These are phyloP conservation scores for Plasmopara muralis DNA, from an alignment of 352 stramenopile species.

Conservation along the genomic window DNA sequence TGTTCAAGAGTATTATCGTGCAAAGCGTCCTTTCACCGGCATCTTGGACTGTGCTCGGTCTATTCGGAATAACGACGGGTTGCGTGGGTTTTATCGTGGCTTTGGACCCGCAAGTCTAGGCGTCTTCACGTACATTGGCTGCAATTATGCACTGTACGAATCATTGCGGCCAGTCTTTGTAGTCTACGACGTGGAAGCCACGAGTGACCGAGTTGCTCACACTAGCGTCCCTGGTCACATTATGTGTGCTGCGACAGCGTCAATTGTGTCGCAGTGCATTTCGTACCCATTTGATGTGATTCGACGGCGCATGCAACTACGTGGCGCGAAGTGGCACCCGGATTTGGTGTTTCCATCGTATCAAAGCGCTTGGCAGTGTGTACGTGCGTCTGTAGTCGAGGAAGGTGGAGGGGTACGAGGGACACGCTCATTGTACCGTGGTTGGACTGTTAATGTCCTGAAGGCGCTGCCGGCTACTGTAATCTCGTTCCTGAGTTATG, in stretches of 20 bases:
- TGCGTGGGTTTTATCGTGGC: conserved; percentile 65
- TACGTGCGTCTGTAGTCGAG: conserved; percentile 41
- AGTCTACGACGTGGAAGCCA: conserved; percentile 61
- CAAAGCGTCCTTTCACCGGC: conserved; percentile 35
- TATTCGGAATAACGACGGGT: conserved; percentile 42
- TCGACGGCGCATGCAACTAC: conserved; percentile 68
- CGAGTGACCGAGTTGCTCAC: conserved; percentile 46
- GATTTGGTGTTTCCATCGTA: conserved; percentile 63
- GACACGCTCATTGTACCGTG: conserved; percentile 57
- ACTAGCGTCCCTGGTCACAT: conserved; percentile 74
- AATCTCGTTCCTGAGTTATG: conserved; percentile 78
- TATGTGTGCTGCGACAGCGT: conserved; percentile 61
- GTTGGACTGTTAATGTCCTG: conserved; percentile 64
- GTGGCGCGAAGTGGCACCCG: conserved; percentile 52
- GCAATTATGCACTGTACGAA: conserved; percentile 82
- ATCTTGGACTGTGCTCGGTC: conserved; percentile 49
- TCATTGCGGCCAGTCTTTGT: conserved; percentile 73
- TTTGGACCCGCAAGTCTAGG: conserved; percentile 65
- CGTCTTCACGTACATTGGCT: conserved; percentile 77
- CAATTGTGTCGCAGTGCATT: conserved; percentile 59
- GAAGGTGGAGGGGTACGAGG: conserved; percentile 22
- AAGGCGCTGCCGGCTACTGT: conserved; percentile 63
- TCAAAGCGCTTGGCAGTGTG: conserved; percentile 63
- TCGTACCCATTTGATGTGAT: conserved; percentile 82
- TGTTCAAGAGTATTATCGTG: conserved; percentile 58